Base-by-base conservation (phyloP, 805 yeast genomes). In the Teunomyces pallodes region DNA sequence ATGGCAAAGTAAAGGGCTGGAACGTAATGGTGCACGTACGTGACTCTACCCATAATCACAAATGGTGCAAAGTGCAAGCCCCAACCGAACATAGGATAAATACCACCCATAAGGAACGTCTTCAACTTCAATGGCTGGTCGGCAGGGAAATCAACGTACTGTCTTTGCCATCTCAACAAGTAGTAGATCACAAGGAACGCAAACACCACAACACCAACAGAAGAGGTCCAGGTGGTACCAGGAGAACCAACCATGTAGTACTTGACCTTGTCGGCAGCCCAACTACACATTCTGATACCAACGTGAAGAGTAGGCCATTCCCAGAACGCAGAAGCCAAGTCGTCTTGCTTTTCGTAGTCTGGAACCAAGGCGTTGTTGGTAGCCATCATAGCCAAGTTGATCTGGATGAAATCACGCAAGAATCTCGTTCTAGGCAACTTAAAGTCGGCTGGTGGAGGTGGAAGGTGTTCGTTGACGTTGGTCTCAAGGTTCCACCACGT, bases 1-100 rank as follows among this genome's bases (percentile, higher is more conserved):
- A 90, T 85, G 44, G 98, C 98, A 84, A 92, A 92, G 70, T 87
- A 92, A 54, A 91, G 77, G 1, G 98, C 96, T 10, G 99, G 99
- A 56, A 90, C 81, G 68, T 92, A 92, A 67, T 92, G 99, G 70
- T 92, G 99, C 30, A 92, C 94, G 65, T 94, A 92, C 2, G 96
- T 90, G 48, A 94, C 97, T 75, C 99, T 87, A 9, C 95, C 90
- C 99, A 92, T 92, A 50, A 90, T 69, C 29, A 86, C 81, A 69
- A 92, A 92, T 30, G 99, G 98, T 60, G 87, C 62, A 68, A 76
- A 92, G 69, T 92, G 97, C 59, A 90, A 75, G 38, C 83, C 76
- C 97, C 97, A 92, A 9, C 96, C 96, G 36, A 88, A 61, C 72
- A 91, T 86, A 24, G 98, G 97, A 58, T 87, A 82, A 30, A 87